phyloP scores from a whole-genome alignment of 805 yeast species.

The Saturnispora zaruensis region DNA sequence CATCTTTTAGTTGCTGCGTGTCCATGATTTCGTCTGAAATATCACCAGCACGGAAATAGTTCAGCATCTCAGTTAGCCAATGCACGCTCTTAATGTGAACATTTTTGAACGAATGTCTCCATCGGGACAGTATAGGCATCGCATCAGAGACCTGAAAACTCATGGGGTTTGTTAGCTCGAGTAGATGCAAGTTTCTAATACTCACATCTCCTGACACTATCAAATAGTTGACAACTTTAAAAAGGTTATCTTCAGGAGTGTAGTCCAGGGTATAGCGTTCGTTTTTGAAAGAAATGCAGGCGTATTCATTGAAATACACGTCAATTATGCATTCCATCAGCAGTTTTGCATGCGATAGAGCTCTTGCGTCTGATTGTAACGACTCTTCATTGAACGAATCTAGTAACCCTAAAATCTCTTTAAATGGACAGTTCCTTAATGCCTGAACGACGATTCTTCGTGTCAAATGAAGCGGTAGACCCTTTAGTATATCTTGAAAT shows the following conservation, averaged over 20 bases:
- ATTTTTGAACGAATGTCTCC: not conserved
- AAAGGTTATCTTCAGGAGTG: not conserved
- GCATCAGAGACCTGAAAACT: constrained; percentile 2
- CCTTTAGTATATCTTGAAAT: not conserved
- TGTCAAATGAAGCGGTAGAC: not conserved
- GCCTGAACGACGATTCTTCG: not conserved
- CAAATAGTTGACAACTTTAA: not conserved
- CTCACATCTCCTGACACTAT: not conserved
- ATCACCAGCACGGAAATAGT: not conserved
- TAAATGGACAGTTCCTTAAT: not conserved
- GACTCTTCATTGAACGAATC: not conserved
- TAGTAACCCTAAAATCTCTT: not conserved
- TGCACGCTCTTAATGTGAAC: not conserved
- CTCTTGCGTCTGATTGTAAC: not conserved
- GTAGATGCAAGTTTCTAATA: not conserved
- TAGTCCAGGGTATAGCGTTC: constrained; percentile 2
- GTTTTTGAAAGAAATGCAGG: constrained; percentile 1
- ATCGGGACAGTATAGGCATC: not conserved
- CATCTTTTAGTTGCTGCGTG: not conserved
- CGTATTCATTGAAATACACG: not conserved
- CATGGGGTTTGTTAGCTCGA: not conserved
- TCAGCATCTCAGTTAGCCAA: not conserved
- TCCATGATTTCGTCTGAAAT: not conserved
- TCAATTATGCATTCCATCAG: not conserved
- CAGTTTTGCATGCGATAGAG: not conserved